Percentiles rank a stretch among this genome's conserved stretches.
Conservation (phyloP, 805 yeast species). For the Peterozyma xylosa region DNA sequence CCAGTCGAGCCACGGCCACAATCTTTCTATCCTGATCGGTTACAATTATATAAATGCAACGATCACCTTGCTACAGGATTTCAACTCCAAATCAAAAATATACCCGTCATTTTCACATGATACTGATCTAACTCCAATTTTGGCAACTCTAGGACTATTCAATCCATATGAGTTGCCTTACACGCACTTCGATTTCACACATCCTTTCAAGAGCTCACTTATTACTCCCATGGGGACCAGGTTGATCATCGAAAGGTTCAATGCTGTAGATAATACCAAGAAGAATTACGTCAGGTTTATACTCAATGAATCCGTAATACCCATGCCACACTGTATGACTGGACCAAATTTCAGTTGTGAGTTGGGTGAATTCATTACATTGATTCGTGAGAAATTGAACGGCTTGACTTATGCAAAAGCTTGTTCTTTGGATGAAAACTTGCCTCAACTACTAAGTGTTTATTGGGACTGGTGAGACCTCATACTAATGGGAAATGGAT, state of each 20-base stretch:
- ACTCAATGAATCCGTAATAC: conserved; percentile 48
- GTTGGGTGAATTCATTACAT: conserved; percentile 23
- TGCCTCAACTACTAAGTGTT: conserved; percentile 25
- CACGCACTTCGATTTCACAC: conserved; percentile 34
- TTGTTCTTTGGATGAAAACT: conserved; percentile 19
- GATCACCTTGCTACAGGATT: conserved; percentile 15
- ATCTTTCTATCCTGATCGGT: conserved; percentile 51
- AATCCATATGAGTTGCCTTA: conserved; percentile 35
- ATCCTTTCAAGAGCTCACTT: conserved; percentile 33
- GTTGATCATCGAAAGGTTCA: conserved; percentile 39
- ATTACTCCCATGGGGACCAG: conserved; percentile 54
- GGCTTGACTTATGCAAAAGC: conserved; percentile 19
- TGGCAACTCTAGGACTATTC: conserved; percentile 58
- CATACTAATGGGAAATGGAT: too few species aligned
- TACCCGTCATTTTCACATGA: conserved; percentile 75
- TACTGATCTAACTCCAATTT: conserved; percentile 51
- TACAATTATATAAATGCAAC: conserved; percentile 49
- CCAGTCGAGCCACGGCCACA: conserved; percentile 56
- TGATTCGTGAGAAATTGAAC: conserved; percentile 21
- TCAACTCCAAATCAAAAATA: conserved; percentile 29
- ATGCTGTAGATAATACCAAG: conserved; percentile 23
- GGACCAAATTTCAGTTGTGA: conserved; percentile 52
- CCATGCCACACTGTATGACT: conserved; percentile 35
- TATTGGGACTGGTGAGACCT: conserved; percentile 29
- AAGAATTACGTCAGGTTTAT: conserved; percentile 35